phyloP scores from a whole-genome alignment of 495 filamentous ascomycete species.

The Xylaria scruposa region DNA sequence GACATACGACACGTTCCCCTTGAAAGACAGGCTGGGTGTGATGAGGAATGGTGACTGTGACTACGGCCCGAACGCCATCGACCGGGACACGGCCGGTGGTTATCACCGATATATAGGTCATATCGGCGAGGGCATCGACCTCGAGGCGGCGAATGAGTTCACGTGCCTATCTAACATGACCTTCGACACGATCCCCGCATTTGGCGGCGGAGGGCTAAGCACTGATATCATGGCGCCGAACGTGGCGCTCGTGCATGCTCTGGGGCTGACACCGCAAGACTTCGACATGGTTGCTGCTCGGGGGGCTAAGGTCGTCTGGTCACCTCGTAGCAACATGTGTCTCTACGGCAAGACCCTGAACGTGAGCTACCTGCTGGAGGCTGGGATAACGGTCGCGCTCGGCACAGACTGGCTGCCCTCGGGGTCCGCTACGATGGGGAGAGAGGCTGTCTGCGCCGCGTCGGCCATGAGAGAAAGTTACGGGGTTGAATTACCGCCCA shows the following conservation, averaged over 20 bases:
- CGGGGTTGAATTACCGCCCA: not conserved
- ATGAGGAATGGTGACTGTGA: constrained; percentile 25
- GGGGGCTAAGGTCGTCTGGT: constrained; percentile 31
- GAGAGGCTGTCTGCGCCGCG: constrained; percentile 28
- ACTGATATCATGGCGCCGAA: constrained; percentile 32
- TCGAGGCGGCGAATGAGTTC: constrained; percentile 30
- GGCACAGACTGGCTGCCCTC: constrained; percentile 34
- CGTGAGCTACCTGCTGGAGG: constrained; percentile 25
- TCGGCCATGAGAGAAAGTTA: constrained; percentile 15
- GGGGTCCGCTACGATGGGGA: constrained; percentile 29
- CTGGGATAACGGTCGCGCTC: constrained; percentile 31
- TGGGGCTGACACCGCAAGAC: constrained; percentile 26
- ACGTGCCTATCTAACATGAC: constrained; percentile 26
- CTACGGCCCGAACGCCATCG: constrained; percentile 23
- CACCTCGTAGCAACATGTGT: constrained; percentile 31
- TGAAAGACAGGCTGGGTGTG: constrained; percentile 18
- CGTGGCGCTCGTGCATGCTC: constrained; percentile 28
- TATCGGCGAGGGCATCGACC: constrained; percentile 31
- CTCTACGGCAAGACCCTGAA: constrained; percentile 33
- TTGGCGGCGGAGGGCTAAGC: constrained; percentile 27
- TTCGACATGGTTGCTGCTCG: constrained; percentile 20
- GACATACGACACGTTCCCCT: constrained; percentile 24
- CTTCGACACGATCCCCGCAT: constrained; percentile 28
- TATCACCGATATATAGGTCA: constrained; percentile 29
- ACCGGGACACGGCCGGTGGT: not conserved